These are phyloP conservation scores for Diplotaxis tenuifolia DNA, from an alignment of 345 rosid genomes.

Conservation along the genomic window DNA sequence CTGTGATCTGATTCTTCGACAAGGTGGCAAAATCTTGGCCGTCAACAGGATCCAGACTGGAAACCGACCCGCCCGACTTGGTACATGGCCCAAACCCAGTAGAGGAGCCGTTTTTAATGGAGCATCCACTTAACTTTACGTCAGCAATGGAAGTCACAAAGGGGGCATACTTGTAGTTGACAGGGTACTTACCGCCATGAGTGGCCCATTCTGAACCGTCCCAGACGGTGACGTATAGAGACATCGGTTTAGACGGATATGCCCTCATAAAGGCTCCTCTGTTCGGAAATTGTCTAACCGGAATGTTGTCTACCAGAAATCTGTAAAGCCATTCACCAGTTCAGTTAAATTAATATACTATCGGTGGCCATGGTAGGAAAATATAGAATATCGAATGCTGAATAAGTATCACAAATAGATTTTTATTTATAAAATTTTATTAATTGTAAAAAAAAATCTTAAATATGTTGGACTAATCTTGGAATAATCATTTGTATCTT, in stretches of 20 bases:
- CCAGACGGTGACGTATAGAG: conserved; percentile 76
- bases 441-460: not conserved
- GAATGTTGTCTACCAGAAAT: conserved; percentile 77
- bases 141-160: conserved; percentile 65
- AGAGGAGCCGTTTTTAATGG: conserved; percentile 30
- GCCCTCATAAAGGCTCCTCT: conserved; percentile 46
- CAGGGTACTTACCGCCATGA: conserved; percentile 88
- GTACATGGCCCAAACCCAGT: conserved; percentile 40
- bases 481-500: not conserved
- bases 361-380: not conserved
- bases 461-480: conserved; percentile 1
- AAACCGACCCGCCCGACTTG: conserved; percentile 43
- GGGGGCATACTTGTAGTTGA: conserved; percentile 75
- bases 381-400: not conserved
- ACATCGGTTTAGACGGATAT: conserved; percentile 86
- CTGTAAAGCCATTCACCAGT: conserved; percentile 40
- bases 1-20: conserved; percentile 60
- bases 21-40: conserved; percentile 60
- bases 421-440: not conserved
- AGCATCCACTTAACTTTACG: conserved; percentile 57
- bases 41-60: conserved; percentile 67
- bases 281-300: conserved; percentile 64
- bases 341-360: not conserved
- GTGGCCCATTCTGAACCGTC: conserved; percentile 98
- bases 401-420: not conserved